Base-by-base conservation (phyloP, 371 early-diverging fungal species). In the Mortierella sp. region DNA sequence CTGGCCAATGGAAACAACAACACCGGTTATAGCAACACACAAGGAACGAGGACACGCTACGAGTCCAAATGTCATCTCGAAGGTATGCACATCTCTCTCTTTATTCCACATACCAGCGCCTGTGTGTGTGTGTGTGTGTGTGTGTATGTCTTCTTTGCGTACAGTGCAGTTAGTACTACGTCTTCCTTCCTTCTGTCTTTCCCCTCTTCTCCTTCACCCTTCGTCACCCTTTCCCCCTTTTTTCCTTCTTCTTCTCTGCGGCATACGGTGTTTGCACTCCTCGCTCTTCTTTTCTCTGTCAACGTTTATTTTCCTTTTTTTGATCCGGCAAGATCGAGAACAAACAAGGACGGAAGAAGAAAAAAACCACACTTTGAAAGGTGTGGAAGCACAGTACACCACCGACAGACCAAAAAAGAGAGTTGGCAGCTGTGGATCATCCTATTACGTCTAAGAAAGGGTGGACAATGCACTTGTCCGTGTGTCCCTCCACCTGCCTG, bases 61-160 rank as follows among this genome's bases (percentile, higher is more conserved):
- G 81, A 77, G 28, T 21, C 75, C 45, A 80, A 70, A 24, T 81
- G 81, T 34, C 77, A 71, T 65, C 73, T 81, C 19, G 76, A 81
- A 77, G 81, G 81, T 76, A 73, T 76, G 44, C 10, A 74, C 7
- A 75, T 16, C 24, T 38, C 48, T 31, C 2, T 31, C 28, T 72
- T 24, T 47, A 38, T 72, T 72, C 78, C 72, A 57, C 44, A 76
- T 76, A 60, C 60, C 60, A 60, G n/a, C 60, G 31, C 14, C 7
- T 60, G 28, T 45, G 45, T 10, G 45, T 7, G 45, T 45, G 45
- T 48, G 48, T 48, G 48, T 48, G 48, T 48, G 9, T 48, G 48
- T 54, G 54, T 54, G 16, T 21, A n/a, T n/a, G n/a, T 54, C 26
- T 26, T 31, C 11, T 31, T 34, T 65, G 31, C 38, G 65, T 31